phyloP scores from a whole-genome alignment of 495 filamentous ascomycete genomes.

The Penicillium fimorum region DNA sequence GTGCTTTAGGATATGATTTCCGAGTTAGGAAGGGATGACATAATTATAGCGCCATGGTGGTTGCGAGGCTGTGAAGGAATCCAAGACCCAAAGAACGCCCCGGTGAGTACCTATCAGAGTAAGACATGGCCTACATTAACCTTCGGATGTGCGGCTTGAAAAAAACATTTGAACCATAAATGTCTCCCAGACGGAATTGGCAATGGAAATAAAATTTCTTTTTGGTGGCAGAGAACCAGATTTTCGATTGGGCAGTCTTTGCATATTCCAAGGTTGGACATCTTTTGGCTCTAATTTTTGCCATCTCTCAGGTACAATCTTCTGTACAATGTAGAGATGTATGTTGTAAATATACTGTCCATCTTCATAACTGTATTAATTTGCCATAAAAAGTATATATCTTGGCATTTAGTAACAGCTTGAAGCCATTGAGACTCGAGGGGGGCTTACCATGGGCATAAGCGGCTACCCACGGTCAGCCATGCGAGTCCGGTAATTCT shows the following conservation, averaged over 20 bases:
- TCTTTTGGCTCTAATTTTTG: too few relatives aligned
- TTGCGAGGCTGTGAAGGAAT: too few relatives aligned
- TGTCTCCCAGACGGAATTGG: background rate
- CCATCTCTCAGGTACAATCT: too few relatives aligned
- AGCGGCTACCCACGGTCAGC: conserved; percentile 23
- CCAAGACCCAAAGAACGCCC: background rate
- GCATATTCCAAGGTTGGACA: too few relatives aligned
- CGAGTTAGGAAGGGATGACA: background rate
- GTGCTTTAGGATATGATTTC: background rate
- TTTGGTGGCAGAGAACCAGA: conserved; percentile 13
- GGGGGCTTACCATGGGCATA: background rate
- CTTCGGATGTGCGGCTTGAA: background rate
- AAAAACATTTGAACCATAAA: background rate
- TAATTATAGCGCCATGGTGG: background rate
- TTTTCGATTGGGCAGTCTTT: too few relatives aligned
- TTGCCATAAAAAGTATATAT: background rate
- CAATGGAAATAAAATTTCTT: conserved; percentile 14
- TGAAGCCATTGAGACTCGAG: conserved; percentile 7
- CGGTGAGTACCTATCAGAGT: background rate
- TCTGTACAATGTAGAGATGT: too few relatives aligned
- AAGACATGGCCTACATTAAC: background rate
- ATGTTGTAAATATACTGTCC: too few relatives aligned
- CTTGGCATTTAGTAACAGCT: conserved; percentile 11
- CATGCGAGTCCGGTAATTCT: conserved; percentile 15
- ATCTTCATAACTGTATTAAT: too few relatives aligned